Evolutionary conservation across 345 rosid species (phyloP).

Genomic region (Rhodamnia argentea): DNA sequence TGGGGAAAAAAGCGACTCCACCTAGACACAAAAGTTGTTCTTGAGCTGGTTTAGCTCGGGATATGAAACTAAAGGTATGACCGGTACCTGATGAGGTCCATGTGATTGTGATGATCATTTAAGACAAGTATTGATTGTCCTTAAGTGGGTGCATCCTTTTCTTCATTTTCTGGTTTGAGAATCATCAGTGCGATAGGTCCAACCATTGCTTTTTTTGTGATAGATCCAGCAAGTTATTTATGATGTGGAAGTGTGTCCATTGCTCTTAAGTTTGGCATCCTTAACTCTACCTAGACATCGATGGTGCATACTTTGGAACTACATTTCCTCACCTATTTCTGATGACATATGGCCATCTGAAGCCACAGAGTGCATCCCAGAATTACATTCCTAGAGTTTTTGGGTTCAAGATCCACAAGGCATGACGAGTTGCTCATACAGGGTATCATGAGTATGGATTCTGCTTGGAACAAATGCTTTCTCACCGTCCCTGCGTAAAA

Average conservation of each 20-base stretch:
- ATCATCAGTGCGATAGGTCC: neutral
- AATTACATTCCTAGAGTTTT: constrained; percentile 88
- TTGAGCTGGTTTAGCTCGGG: neutral
- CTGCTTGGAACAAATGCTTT: neutral
- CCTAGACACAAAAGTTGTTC: neutral
- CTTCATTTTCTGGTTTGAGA: neutral
- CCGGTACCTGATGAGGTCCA: neutral
- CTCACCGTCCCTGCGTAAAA: neutral
- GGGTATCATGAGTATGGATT: neutral
- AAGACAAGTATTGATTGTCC: neutral
- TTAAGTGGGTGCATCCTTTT: neutral
- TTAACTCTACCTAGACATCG: constrained; percentile 68
- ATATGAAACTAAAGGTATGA: neutral
- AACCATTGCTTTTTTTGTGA: neutral
- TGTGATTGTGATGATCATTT: neutral
- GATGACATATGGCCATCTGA: constrained; percentile 85
- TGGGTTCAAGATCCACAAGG: constrained; percentile 89
- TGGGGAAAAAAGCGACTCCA: neutral
- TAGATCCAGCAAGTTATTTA: neutral
- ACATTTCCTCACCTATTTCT: constrained; percentile 92
- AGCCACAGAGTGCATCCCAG: constrained; percentile 82
- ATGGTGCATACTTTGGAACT: constrained; percentile 93
- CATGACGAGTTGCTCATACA: constrained; percentile 17
- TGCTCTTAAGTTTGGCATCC: constrained; percentile 7
- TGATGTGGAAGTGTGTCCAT: neutral